Base-by-base conservation (phyloP, 1,284 basidiomycete species). In the Phenoliferia sp. region DNA sequence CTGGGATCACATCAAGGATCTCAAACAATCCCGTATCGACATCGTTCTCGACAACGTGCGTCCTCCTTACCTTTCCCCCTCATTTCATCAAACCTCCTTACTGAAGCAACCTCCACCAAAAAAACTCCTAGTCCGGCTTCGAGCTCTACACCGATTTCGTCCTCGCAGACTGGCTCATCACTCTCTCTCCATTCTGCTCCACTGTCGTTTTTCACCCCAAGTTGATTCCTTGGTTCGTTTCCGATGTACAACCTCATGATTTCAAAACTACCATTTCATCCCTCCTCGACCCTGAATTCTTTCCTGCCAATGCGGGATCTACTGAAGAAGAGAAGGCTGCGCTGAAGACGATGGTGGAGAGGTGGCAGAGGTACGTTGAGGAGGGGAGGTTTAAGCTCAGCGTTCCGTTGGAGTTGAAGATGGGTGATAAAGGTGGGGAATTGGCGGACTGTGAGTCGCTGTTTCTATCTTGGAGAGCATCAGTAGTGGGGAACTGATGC, bases 121-220 rank as follows among this genome's bases (percentile, higher is more conserved):
- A 62, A 50, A 33, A 28, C 55, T n/a, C n/a, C n/a, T n/a, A 93
- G 91, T 62, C 90, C 75, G 92, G 92, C 1, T 97, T 97, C 72
- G 94, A 98, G 89, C 82, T 98, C 19, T 94, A 92, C 79, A 96
- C 94, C 1, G 96, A 98, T 77, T 81, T 98, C 35, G 87, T 97
- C 28, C 88, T 99, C 71, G 95, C 94, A 44, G 95, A 99, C 78
- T 98, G 96, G 78, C 80, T 97, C 35, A 84, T 96, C 26, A 90
- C 90, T 0, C 87, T 88, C 75, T 94, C 93, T 0, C 90, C 92
- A 1, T 88, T 89, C 76, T 86, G 91, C 59, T 84, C 84, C 10
- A 84, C 86, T 74, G 88, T 94, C 22, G 86, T 92, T 62, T 95
- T 96, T 81, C 94, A 96, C 79, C 90, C 91, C 0, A 94, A 94